These are phyloP conservation scores for Eimeria falciformis DNA, from an alignment of 169 alveolate genomes.

Conservation along the genomic window DNA sequence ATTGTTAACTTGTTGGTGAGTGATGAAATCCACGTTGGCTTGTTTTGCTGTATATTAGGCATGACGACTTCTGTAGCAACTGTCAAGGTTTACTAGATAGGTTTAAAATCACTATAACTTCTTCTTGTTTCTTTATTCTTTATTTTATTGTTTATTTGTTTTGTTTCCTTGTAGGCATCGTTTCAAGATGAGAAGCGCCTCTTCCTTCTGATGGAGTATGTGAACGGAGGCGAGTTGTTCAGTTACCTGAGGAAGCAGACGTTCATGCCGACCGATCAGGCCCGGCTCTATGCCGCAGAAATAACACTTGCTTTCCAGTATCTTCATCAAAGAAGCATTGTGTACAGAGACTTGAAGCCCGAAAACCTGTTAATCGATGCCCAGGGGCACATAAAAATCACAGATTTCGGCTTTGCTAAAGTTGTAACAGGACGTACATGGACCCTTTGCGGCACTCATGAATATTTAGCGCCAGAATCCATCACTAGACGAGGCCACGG, in stretches of 20 bases:
- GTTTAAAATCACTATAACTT: neutral
- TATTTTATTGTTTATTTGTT: neutral
- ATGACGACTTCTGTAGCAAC: too few species aligned
- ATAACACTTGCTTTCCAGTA: conserved; percentile 96
- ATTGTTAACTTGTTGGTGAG: conserved; percentile 89
- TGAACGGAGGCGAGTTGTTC: conserved; percentile 98
- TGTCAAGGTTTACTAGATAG: neutral
- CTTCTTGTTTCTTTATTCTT: neutral
- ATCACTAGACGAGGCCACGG: conserved; percentile 81
- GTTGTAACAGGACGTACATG: conserved; percentile 96
- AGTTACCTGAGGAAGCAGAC: conserved; percentile 90
- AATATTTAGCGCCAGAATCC: conserved; percentile 98
- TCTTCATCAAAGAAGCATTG: conserved; percentile 90
- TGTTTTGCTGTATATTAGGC: neutral
- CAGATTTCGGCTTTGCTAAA: conserved; percentile 99
- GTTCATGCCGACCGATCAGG: conserved; percentile 93
- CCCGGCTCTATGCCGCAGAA: conserved; percentile 96
- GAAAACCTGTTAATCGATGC: conserved; percentile 96
- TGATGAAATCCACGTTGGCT: neutral
- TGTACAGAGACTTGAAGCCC: conserved; percentile 95
- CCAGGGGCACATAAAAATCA: conserved; percentile 96
- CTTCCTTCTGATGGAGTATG: conserved; percentile 95
- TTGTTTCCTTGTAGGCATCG: conserved; percentile 7
- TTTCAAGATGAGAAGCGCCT: conserved; percentile 92
- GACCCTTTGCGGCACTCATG: conserved; percentile 99